phyloP scores from a whole-genome alignment of 2,329 filamentous ascomycete species.

The Pseudogymnoascus sp. region DNA sequence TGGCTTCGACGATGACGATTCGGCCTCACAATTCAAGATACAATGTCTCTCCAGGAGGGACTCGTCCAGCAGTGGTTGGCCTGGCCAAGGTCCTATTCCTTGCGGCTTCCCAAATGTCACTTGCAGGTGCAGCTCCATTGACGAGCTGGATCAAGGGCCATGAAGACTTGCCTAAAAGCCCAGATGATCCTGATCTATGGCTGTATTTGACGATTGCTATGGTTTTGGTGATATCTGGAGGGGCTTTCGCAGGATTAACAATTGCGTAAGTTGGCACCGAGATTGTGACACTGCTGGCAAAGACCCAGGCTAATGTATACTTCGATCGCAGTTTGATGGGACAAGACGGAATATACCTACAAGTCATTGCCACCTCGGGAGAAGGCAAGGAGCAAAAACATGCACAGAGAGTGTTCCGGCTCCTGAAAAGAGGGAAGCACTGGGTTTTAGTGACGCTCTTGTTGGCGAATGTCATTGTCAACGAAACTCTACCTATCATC shows the following conservation, averaged over 20 bases:
- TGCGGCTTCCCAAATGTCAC: conserved; percentile 35
- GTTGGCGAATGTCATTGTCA: conserved; percentile 90
- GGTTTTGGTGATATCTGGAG: conserved; percentile 52
- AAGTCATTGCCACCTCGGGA: conserved; percentile 77
- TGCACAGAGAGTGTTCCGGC: conserved; percentile 65
- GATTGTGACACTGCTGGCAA: not conserved
- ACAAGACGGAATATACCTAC: conserved; percentile 88
- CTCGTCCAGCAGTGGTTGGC: conserved; percentile 43
- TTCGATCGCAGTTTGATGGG: conserved; percentile 27
- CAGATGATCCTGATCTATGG: conserved; percentile 61
- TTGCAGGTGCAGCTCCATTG: conserved; percentile 28
- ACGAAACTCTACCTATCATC: conserved; percentile 88
- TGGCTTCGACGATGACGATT: conserved; percentile 1
- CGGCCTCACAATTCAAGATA: not conserved
- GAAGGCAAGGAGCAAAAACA: conserved; percentile 73
- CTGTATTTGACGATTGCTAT: conserved; percentile 72
- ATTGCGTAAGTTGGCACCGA: conserved; percentile 51
- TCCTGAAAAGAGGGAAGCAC: conserved; percentile 82
- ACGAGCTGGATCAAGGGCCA: conserved; percentile 33
- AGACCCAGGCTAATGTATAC: not conserved
- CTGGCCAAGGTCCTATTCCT: conserved; percentile 43
- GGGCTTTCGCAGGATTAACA: conserved; percentile 86
- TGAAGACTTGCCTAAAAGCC: conserved; percentile 40
- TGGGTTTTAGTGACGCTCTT: conserved; percentile 93
- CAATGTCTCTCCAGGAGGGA: conserved; percentile 5